A percentile compares a stretch with the other conserved stretches of the same genome.
phyloP scores from a whole-genome alignment of 2,329 filamentous ascomycete species.

The Dryadomyces quercus-mongolicae region DNA sequence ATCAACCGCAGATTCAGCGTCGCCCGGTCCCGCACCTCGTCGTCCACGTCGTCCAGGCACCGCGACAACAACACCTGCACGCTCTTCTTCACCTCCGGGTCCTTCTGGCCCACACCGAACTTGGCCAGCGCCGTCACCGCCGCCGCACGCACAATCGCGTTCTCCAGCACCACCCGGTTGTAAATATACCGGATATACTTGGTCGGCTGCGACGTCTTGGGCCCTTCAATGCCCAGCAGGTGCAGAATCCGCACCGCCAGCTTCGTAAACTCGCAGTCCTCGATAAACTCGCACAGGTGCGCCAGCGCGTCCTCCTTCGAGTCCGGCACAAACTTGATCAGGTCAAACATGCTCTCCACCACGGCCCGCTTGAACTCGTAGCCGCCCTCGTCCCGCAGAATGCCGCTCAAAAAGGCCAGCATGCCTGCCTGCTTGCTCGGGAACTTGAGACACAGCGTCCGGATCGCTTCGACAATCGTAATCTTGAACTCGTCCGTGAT shows the following conservation, averaged over 20 bases:
- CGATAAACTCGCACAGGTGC: conserved; percentile 96
- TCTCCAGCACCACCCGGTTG: conserved; percentile 94
- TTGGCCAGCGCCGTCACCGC: conserved; percentile 93
- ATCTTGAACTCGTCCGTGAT: conserved; percentile 99
- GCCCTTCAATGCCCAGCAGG: conserved; percentile 85
- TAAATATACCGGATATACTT: conserved; percentile 99
- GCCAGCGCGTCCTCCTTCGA: conserved; percentile 71
- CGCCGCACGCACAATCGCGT: conserved; percentile 87
- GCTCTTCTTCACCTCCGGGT: conserved; percentile 91
- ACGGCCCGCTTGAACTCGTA: conserved; percentile 98
- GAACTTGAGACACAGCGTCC: conserved; percentile 93
- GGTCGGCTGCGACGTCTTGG: conserved; percentile 87
- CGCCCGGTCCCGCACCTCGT: conserved; percentile 92
- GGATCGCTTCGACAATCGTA: conserved; percentile 97
- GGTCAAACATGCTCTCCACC: conserved; percentile 97
- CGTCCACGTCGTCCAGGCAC: conserved; percentile 92
- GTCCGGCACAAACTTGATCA: conserved; percentile 97
- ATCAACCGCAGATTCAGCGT: conserved; percentile 87
- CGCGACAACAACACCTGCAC: conserved; percentile 84
- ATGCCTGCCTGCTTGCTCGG: conserved; percentile 96
- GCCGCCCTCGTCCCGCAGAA: conserved; percentile 88
- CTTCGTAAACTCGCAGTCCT: conserved; percentile 99
- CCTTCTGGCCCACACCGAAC: conserved; percentile 93
- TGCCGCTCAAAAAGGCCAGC: conserved; percentile 94
- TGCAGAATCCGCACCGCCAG: conserved; percentile 90